These are phyloP conservation scores for Agrocybe chaxingu DNA, from an alignment of 768 basidiomycete species.

Conservation along the genomic window DNA sequence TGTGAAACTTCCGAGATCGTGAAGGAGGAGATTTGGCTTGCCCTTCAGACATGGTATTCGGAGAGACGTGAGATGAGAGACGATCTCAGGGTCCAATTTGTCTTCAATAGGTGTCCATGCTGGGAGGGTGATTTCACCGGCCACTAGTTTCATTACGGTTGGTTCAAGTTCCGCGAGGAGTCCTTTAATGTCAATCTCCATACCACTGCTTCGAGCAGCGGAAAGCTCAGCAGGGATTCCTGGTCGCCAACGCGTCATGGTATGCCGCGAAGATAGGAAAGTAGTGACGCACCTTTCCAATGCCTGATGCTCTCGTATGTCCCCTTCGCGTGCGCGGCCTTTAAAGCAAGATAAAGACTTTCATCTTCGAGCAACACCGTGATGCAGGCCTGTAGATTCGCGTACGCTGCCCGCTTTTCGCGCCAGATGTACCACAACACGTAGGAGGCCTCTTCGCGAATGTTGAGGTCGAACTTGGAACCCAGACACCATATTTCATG, in stretches of 20 bases:
- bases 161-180: constrained; percentile 28
- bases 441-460: constrained; percentile 37
- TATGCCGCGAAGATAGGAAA: background rate
- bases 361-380: constrained; percentile 26
- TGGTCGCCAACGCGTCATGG: background rate
- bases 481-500: constrained; percentile 23
- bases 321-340: constrained; percentile 23
- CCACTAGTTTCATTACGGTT: constrained; percentile 27
- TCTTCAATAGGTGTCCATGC: constrained; percentile 25
- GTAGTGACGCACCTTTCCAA: constrained; percentile 25
- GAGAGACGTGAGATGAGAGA: constrained; percentile 25
- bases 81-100: constrained; percentile 17
- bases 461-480: constrained; percentile 33
- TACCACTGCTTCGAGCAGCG: constrained; percentile 7
- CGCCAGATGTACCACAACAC: constrained; percentile 39
- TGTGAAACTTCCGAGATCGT: constrained; percentile 38
- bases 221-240: constrained; percentile 3
- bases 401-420: constrained; percentile 22
- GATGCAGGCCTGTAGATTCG: constrained; percentile 31
- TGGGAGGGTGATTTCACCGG: constrained; percentile 29
- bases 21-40: constrained; percentile 38
- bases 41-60: constrained; percentile 33
- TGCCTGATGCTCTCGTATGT: constrained; percentile 30
- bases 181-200: constrained; percentile 18
- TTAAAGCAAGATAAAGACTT: constrained; percentile 29